These are phyloP conservation scores for Diaporthe amygdali DNA, from an alignment of 2,329 filamentous ascomycete species.

Conservation along the genomic window DNA sequence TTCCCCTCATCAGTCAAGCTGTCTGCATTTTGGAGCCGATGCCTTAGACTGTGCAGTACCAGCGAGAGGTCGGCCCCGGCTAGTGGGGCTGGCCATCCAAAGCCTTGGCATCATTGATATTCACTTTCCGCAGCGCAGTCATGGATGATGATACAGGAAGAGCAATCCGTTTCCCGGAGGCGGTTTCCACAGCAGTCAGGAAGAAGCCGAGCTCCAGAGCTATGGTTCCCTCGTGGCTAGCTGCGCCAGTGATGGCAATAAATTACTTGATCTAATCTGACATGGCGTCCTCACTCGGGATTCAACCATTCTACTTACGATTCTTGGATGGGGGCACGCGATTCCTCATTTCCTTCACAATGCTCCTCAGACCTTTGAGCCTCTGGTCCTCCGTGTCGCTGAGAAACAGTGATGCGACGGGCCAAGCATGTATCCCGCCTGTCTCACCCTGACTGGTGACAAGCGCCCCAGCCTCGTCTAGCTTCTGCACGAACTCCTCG, in stretches of 20 bases:
- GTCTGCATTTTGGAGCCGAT: background rate
- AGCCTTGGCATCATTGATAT: background rate
- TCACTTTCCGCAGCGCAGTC: conserved; percentile 20
- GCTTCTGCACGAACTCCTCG: conserved; percentile 59
- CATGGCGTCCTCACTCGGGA: conserved; percentile 34
- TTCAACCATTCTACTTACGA: conserved; percentile 31
- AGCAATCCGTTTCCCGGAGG: conserved; percentile 41
- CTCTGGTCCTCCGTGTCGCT: conserved; percentile 54
- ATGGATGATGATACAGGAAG: conserved; percentile 46
- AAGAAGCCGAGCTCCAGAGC: conserved; percentile 55
- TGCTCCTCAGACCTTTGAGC: conserved; percentile 52
- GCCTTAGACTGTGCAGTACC: background rate
- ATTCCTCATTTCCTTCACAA: conserved; percentile 45
- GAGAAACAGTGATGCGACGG: conserved; percentile 70
- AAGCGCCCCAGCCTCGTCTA: conserved; percentile 58
- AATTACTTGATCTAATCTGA: conserved; percentile 73
- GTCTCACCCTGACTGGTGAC: conserved; percentile 65
- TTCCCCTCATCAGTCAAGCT: conserved; percentile 3
- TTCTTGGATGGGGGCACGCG: conserved; percentile 28
- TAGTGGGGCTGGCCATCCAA: background rate
- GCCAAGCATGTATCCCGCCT: conserved; percentile 82
- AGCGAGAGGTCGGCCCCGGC: background rate
- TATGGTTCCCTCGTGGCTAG: conserved; percentile 53
- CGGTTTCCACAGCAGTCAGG: conserved; percentile 31
- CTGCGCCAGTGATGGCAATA: conserved; percentile 27